A percentile compares a stretch with the other conserved stretches of the same genome.
Conservation (phyloP, 805 yeast genomes). For the Yarrowia sp. region DNA sequence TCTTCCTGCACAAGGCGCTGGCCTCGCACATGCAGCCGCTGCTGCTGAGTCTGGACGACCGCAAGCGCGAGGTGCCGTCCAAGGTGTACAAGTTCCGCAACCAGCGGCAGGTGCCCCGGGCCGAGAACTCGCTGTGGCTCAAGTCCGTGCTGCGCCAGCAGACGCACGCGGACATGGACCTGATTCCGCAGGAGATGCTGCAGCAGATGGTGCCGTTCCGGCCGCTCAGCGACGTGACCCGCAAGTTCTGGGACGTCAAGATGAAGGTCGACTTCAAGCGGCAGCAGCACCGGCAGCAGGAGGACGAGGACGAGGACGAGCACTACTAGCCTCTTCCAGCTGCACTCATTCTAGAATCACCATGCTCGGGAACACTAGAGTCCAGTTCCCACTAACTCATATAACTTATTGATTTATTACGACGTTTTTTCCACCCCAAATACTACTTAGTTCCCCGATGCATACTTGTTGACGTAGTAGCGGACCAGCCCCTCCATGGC, state of each 20-base stretch:
- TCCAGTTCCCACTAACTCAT: conserved; percentile 24
- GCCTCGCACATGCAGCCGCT: conserved; percentile 22
- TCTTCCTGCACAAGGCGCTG: conserved; percentile 18
- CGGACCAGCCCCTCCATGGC: conserved; percentile 24
- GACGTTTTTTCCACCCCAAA: conserved; percentile 1
- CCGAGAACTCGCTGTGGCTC: conserved; percentile 20
- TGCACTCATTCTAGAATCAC: background rate
- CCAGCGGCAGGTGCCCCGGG: conserved; percentile 1
- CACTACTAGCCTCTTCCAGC: too few species aligned
- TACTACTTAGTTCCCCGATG: background rate
- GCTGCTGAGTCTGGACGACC: conserved; percentile 16
- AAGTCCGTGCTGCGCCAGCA: conserved; percentile 22
- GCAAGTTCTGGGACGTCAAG: conserved; percentile 24
- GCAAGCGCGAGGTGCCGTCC: conserved; percentile 10
- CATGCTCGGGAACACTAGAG: conserved; percentile 9
- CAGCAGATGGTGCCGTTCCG: conserved; percentile 25
- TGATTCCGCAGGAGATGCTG: conserved; percentile 20
- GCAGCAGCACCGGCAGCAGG: background rate
- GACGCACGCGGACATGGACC: background rate
- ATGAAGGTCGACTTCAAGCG: conserved; percentile 23
- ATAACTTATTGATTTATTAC: conserved; percentile 26
- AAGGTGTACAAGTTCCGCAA: conserved; percentile 23
- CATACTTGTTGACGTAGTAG: conserved; percentile 16
- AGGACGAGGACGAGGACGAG: background rate
- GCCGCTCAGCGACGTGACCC: conserved; percentile 16